Conservation (phyloP, 306 rosid species). For the Fragaria iinumae region DNA sequence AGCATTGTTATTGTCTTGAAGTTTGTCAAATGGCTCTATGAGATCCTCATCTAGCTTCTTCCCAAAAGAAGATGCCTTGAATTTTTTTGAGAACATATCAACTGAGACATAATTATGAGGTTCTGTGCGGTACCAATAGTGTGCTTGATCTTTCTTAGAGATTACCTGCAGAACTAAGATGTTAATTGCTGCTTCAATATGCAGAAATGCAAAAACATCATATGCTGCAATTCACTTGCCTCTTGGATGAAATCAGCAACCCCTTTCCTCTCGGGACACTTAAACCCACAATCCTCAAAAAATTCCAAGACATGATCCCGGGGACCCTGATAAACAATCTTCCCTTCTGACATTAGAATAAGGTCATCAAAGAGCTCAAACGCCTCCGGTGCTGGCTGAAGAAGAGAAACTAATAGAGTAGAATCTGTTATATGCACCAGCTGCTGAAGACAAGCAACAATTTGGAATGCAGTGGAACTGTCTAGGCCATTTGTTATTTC, state of each 20-base stretch:
- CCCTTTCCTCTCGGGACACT: constrained; percentile 49
- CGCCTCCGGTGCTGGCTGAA: constrained; percentile 54
- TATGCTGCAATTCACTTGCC: constrained; percentile 17
- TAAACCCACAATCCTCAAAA: constrained; percentile 47
- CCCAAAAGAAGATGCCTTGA: constrained; percentile 33
- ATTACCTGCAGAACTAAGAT: constrained; percentile 28
- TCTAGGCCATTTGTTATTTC: constrained; percentile 52
- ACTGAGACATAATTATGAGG: constrained; percentile 29
- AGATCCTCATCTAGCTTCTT: constrained; percentile 35
- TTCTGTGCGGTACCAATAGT: constrained; percentile 35
- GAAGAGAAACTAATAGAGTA: constrained; percentile 45
- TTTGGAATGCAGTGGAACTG: constrained; percentile 44
- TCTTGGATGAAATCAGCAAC: constrained; percentile 50
- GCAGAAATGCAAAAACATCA: background rate
- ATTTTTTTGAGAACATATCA: constrained; percentile 28
- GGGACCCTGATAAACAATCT: constrained; percentile 48
- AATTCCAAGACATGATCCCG: constrained; percentile 37
- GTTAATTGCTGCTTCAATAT: background rate
- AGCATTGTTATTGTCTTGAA: constrained; percentile 25
- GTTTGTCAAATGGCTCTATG: constrained; percentile 18
- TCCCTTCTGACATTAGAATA: constrained; percentile 41
- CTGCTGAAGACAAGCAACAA: constrained; percentile 41
- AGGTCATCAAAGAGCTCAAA: constrained; percentile 52
- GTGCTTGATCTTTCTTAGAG: constrained; percentile 47
- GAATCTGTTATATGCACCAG: constrained; percentile 36